Percentiles rank a stretch among this genome's conserved stretches.
phyloP scores from a whole-genome alignment of 192 early-diverging fungal genomes.

The Coemansia sp. region DNA sequence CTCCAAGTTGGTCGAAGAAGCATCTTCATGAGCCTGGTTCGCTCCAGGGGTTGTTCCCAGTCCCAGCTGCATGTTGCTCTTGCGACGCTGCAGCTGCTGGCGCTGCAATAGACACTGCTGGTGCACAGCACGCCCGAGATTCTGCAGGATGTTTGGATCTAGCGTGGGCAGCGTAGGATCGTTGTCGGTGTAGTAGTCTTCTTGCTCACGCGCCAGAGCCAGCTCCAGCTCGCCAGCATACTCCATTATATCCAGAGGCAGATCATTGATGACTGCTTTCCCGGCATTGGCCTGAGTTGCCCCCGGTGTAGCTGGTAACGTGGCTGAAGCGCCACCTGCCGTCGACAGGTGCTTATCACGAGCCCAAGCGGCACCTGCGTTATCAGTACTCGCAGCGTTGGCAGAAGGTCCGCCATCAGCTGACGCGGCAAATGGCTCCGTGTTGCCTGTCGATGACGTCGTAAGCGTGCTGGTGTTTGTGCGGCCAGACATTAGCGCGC shows the following conservation, averaged over 20 bases:
- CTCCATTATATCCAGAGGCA: slow-evolving; percentile 52
- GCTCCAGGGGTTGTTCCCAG: slow-evolving; percentile 17
- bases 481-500: slow-evolving; percentile 17
- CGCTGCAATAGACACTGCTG: slow-evolving; percentile 44
- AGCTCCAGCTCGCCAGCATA: slow-evolving; percentile 49
- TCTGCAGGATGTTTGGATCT: slow-evolving; percentile 42
- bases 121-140: slow-evolving; percentile 42
- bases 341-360: background rate
- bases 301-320: slow-evolving; percentile 1
- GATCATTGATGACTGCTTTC: slow-evolving; percentile 7
- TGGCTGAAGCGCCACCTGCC: background rate
- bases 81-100: slow-evolving; percentile 39
- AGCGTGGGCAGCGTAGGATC: slow-evolving; percentile 32
- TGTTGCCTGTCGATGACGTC: slow-evolving; percentile 14
- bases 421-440: background rate
- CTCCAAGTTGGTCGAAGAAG: background rate
- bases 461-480: slow-evolving; percentile 31
- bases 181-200: slow-evolving; percentile 49
- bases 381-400: background rate
- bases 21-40: background rate
- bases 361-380: background rate
- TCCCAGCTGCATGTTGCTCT: slow-evolving; percentile 54
- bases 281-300: slow-evolving; percentile 2
- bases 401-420: background rate
- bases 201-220: slow-evolving; percentile 48